Base-by-base conservation (phyloP, 148 eudicot genomes). In the Linanthus parryae region DNA sequence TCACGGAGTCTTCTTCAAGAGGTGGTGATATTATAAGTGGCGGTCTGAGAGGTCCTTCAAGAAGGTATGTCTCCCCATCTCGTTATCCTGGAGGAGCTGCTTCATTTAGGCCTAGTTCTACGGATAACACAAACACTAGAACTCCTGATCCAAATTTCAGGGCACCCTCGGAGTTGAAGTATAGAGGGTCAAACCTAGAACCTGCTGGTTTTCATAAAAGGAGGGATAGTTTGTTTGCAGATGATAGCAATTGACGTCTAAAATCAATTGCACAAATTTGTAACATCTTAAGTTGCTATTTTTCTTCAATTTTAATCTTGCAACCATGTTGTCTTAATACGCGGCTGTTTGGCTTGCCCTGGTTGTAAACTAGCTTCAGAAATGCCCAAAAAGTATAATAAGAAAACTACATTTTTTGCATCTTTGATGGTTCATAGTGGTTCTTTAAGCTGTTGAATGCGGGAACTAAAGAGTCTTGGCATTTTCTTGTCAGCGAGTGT, bases 11-110 rank as follows among this genome's bases (percentile, higher is more conserved):
- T 14, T 63, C 88, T 16, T 57, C 89, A 8, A 86, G 90, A 63
- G 80, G 57, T 44, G 48, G 70, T 7, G 96, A 92, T 10, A 54
- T 62, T 23, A 70, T 62, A 82, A 68, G 78, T 42, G 74, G 76
- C 28, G 78, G 82, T 44, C 39, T 81, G 25, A 67, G 94, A 67
- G 87, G 81, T 33, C 57, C 82, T 2, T 18, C 89, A 38, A 76
- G 94, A 73, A 84, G 96, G 75, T 92, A 84, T 51, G 77, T 61
- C 3, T 84, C 99, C 45, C 98, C 98, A n/a, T 65, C 96, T 11
- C 75, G 79, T 16, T 92, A 87, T 58, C 30, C 81, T 14, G 75
- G 74, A 37, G 85, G 79, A 11, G 61, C 75, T 8, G 57, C 54
- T 58, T 46, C 91, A 10, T 82, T 60, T 25, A 76, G 88, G 70